phyloP scores from a whole-genome alignment of 768 basidiomycete genomes.

The Tylopilus balloui region DNA sequence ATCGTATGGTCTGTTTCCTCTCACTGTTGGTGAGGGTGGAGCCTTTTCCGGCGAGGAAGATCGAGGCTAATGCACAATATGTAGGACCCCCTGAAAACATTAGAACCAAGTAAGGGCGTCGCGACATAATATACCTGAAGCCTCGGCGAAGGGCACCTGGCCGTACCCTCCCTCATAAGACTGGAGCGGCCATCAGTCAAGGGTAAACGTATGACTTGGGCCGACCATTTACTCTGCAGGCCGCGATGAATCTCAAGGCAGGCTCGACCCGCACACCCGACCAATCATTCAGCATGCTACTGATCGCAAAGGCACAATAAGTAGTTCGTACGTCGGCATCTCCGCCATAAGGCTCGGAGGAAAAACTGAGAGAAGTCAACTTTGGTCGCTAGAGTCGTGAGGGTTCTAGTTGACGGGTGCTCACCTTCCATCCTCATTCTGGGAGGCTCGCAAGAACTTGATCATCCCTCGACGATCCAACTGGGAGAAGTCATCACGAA shows the following conservation, averaged over 20 bases:
- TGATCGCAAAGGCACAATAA: constrained; percentile 85
- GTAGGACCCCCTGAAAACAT: constrained; percentile 75
- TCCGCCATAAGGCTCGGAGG: constrained; percentile 57
- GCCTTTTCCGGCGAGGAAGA: constrained; percentile 45
- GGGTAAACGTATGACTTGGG: neutral
- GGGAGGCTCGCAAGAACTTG: constrained; percentile 64
- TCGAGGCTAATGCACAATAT: constrained; percentile 81
- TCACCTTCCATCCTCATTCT: constrained; percentile 81
- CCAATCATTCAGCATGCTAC: constrained; percentile 77
- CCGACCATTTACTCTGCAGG: constrained; percentile 59
- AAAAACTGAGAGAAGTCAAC: constrained; percentile 48
- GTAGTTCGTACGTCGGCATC: constrained; percentile 80
- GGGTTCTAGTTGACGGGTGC: constrained; percentile 9
- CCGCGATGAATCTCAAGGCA: constrained; percentile 59
- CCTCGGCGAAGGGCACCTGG: constrained; percentile 74
- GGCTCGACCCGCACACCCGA: constrained; percentile 58
- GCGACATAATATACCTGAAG: constrained; percentile 58
- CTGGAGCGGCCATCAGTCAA: constrained; percentile 38
- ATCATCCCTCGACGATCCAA: constrained; percentile 69
- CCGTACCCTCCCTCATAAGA: constrained; percentile 93
- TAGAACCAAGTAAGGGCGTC: neutral
- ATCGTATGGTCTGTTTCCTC: constrained; percentile 56
- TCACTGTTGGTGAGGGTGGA: constrained; percentile 34
- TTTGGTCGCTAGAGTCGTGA: constrained; percentile 1
- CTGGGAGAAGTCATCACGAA: constrained; percentile 77